These are phyloP conservation scores for Nectriaceae sp. DNA, from an alignment of 2,329 filamentous ascomycete species.

Conservation along the genomic window DNA sequence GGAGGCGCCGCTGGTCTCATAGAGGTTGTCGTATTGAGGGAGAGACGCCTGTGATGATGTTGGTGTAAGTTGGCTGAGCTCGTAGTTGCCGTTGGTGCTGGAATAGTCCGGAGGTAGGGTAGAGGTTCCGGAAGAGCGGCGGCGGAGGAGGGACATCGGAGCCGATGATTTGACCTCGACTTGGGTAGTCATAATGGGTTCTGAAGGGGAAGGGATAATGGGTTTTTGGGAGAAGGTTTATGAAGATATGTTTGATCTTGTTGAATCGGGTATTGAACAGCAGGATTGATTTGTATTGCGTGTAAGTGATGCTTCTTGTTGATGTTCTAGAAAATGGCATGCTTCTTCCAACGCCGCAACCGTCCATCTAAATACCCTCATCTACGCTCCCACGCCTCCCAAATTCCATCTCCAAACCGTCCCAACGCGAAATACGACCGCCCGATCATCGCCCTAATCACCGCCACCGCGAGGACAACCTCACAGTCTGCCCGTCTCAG, in stretches of 20 bases:
- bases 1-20: conserved; percentile 5
- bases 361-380: too few species aligned
- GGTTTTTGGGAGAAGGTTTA: neutral
- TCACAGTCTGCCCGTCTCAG: conserved; percentile 6
- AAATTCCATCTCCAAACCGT: too few species aligned
- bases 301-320: too few species aligned
- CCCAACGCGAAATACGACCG: too few species aligned
- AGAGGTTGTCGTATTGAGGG: conserved; percentile 26
- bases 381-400: too few species aligned
- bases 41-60: conserved; percentile 30
- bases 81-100: conserved; percentile 15
- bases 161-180: conserved; percentile 1
- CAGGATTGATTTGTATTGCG: too few species aligned
- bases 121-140: conserved; percentile 14
- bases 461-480: conserved; percentile 1
- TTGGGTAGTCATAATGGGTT: conserved; percentile 13
- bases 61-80: conserved; percentile 26
- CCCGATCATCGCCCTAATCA: neutral
- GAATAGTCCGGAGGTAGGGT: conserved; percentile 32
- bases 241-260: too few species aligned
- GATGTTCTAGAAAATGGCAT: too few species aligned
- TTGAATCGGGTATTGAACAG: too few species aligned
- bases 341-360: too few species aligned
- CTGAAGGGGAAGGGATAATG: neutral
- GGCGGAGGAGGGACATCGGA: conserved; percentile 2